Conservation (phyloP, 495 filamentous ascomycete species). For the Trichoderma orchidacearum region DNA sequence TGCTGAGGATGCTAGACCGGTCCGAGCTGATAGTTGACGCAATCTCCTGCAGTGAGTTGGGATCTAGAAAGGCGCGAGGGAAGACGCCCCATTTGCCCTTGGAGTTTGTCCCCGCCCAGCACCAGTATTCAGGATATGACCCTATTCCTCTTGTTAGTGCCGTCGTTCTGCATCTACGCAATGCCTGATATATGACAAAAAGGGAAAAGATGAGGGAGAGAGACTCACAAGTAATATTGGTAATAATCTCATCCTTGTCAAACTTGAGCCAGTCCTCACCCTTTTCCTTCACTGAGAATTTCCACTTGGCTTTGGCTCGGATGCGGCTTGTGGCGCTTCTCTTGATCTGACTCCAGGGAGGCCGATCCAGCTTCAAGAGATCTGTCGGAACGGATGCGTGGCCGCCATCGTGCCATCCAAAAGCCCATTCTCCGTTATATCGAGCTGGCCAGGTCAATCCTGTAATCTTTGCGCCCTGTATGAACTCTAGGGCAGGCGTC, state of each 20-base stretch:
- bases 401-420: conserved; percentile 31
- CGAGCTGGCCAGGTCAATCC: conserved; percentile 29
- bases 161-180: no score
- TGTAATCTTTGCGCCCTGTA: conserved; percentile 24
- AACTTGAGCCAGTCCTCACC: conserved; percentile 31
- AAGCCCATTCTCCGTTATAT: conserved; percentile 32
- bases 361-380: conserved; percentile 21
- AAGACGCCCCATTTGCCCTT: conserved; percentile 33
- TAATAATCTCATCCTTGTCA: conserved; percentile 30
- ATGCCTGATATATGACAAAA: no score
- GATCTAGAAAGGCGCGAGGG: conserved; percentile 26
- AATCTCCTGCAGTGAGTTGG: conserved; percentile 14
- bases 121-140: conserved; percentile 29
- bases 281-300: conserved; percentile 26
- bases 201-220: background rate
- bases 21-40: conserved; percentile 7
- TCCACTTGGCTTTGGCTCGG: conserved; percentile 28
- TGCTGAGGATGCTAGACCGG: conserved; percentile 13
- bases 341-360: conserved; percentile 18
- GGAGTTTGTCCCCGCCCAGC: conserved; percentile 30
- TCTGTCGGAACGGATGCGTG: conserved; percentile 26
- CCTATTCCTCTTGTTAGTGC: conserved; percentile 6
- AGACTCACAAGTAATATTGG: conserved; percentile 31
- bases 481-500: conserved; percentile 23
- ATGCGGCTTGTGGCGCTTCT: conserved; percentile 20